Evolutionary conservation across 176 grass and related monocot genomes (phyloP), one percentile per base, ranked within the genome.

Genomic region (Aegilops speltoides): DNA sequence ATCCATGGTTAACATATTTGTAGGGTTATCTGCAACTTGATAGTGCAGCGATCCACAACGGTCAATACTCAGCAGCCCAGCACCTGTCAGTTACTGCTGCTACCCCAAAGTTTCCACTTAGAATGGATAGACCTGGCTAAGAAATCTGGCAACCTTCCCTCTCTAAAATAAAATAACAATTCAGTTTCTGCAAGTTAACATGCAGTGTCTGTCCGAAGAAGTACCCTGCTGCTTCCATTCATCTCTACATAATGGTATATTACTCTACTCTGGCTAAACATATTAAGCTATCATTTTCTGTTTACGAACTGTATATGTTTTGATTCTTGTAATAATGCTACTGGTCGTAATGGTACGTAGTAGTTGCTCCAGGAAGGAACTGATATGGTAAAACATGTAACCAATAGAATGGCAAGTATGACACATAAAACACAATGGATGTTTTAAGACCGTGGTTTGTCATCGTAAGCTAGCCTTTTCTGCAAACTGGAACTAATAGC

Each of bases 121-220:
- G 6, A 74, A 74, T 26, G 15, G 1, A 74, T 48, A 14, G 24
- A 52, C 73, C 73, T 29, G 43, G 24, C 15, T 29, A 75, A 48
- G 0, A 10, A 75, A 0, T 75, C 16, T 50, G 41, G 41, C 41
- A 31, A 54, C 43, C 16, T 8, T 2, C 71, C 71, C 2, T 46
- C 23, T 8, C n/a, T 0, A 37, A n/a, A 25, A 19, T 54, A 15
- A 6, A 50, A 19, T 10, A 14, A 56, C 14, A 33, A 14, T 19
- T 36, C 85, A 54, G 41, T 50, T 81, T 68, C 17, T 52, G 64
- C 79, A 82, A 81, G 63, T 22, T 50, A n/a, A 67, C 66, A 43
- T 68, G 79, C 10, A 32, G 64, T 52, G 64, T 19, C n/a, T 23
- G 41, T 68, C 41, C 40, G 1, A 46, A 66, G 3, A 22, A 81